A percentile compares a stretch with the other conserved stretches of the same genome.
phyloP scores from a whole-genome alignment of 2,329 filamentous ascomycete species.

The Paecilomyces dactylethromorphus region DNA sequence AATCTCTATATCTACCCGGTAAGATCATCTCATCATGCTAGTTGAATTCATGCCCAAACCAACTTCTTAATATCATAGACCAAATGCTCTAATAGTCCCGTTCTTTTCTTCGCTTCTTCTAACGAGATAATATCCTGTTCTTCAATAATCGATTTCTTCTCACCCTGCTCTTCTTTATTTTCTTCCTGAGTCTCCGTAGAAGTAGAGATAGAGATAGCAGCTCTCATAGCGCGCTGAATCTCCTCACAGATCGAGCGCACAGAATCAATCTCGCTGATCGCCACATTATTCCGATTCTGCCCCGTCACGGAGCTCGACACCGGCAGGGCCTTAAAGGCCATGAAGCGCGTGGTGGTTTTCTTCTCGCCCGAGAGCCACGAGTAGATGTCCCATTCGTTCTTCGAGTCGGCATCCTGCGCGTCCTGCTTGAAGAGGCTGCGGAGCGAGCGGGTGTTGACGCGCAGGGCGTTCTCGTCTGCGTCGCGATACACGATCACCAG shows the following conservation, averaged over 20 bases:
- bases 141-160: slow-evolving; percentile 38
- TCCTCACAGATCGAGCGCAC: slow-evolving; percentile 65
- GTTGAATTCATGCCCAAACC: slow-evolving; percentile 61
- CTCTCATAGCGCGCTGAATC: slow-evolving; percentile 61
- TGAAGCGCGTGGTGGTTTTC: slow-evolving; percentile 23
- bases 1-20: background rate
- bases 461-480: slow-evolving; percentile 62
- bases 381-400: slow-evolving; percentile 34
- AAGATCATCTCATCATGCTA: too few relatives aligned
- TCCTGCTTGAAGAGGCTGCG: slow-evolving; percentile 49
- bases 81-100: slow-evolving; percentile 76
- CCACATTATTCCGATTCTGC: slow-evolving; percentile 11
- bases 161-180: slow-evolving; percentile 20
- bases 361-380: slow-evolving; percentile 33
- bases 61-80: slow-evolving; percentile 89
- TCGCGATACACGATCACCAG: slow-evolving; percentile 73
- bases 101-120: slow-evolving; percentile 78
- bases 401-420: slow-evolving; percentile 17
- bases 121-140: slow-evolving; percentile 72
- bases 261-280: slow-evolving; percentile 45
- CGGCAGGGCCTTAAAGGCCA: slow-evolving; percentile 39
- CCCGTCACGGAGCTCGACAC: slow-evolving; percentile 22
- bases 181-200: background rate
- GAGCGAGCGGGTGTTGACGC: slow-evolving; percentile 81
- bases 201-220: slow-evolving; percentile 12